Evolutionary conservation across 495 filamentous ascomycete species (phyloP).

Genomic region (Pyrenula aspistea): DNA sequence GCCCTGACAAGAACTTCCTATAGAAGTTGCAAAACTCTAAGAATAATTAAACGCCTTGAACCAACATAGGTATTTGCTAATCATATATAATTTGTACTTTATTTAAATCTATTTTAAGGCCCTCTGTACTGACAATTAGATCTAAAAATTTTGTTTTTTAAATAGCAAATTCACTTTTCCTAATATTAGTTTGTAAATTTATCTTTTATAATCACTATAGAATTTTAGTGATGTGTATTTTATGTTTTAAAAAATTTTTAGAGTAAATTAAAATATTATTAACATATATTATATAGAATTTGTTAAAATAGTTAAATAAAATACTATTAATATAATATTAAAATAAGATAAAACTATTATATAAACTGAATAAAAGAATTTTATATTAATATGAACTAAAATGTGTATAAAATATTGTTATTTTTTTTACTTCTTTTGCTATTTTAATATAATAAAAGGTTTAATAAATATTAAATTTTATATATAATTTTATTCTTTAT

Average conservation of each 20-base stretch:
- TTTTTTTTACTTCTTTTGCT: background rate
- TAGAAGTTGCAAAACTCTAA: background rate
- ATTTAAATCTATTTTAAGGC: background rate
- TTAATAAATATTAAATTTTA: constrained; percentile 6
- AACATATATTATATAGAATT: constrained; percentile 4
- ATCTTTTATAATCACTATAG: constrained; percentile 8
- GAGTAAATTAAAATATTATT: constrained; percentile 2
- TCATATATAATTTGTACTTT: constrained; percentile 1
- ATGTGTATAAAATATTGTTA: constrained; percentile 4
- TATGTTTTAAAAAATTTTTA: constrained; percentile 4
- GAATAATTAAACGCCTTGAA: background rate
- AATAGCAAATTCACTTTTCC: constrained; percentile 9
- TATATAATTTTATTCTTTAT: constrained; percentile 5
- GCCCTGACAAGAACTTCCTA: background rate
- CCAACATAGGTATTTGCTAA: background rate
- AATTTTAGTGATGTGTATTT: background rate
- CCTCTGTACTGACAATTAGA: background rate
- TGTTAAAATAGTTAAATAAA: constrained; percentile 1
- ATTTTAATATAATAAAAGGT: constrained; percentile 5
- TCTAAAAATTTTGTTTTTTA: constrained; percentile 1
- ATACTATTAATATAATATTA: background rate
- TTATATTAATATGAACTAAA: constrained; percentile 3
- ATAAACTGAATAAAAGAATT: constrained; percentile 5
- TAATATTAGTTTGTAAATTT: constrained; percentile 8
- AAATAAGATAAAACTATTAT: constrained; percentile 2